Evolutionary conservation across 495 filamentous ascomycete species (phyloP), one percentile per base, ranked within the genome.

Genomic region (Cercophora newfieldiana): DNA sequence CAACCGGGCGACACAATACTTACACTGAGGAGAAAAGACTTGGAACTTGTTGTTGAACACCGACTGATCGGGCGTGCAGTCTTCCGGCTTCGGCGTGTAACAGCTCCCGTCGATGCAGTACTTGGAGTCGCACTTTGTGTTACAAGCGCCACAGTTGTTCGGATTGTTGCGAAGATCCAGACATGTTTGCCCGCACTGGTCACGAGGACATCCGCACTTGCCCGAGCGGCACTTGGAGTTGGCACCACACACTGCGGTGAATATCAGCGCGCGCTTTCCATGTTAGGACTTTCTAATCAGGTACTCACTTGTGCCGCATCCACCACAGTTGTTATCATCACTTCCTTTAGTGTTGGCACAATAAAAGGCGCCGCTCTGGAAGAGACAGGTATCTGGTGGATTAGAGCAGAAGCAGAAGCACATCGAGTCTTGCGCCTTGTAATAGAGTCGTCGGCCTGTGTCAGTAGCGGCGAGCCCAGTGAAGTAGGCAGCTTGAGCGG

Each of bases 121-220:
- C 29, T 68, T 67, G 21, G 44, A 62, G 33, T 56, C 26, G 67
- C 71, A 73, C 19, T 64, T 63, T 22, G 66, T 66, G 26, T 66
- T 66, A 50, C 71, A 71, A 5, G 49, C 29, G 2, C 71, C 68
- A 30, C 71, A 73, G 68, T 73, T 73, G 33, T 55, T 61, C 3
- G 71, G 66, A 53, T 73, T 55, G 22, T 55, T 67, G 25, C 29
- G 54, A 26, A 73, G 47, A 44, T 71, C 62, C 10, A 71, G 55
- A 53, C 68, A 71, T 16, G 24, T 22, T 22, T 59, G 51, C 54
- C 62, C 64, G 50, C 71, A 70, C 37, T 64, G 63, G 31, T 68
- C 56, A 16, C 51, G 6, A 12, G 53, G 55, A 62, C 68, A 70
- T 14, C 29, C 48, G 54, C 68, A 72, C 3, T 16, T 60, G 14